Conservation (phyloP, 1,284 basidiomycete genomes). For the Malassezia nana region DNA sequence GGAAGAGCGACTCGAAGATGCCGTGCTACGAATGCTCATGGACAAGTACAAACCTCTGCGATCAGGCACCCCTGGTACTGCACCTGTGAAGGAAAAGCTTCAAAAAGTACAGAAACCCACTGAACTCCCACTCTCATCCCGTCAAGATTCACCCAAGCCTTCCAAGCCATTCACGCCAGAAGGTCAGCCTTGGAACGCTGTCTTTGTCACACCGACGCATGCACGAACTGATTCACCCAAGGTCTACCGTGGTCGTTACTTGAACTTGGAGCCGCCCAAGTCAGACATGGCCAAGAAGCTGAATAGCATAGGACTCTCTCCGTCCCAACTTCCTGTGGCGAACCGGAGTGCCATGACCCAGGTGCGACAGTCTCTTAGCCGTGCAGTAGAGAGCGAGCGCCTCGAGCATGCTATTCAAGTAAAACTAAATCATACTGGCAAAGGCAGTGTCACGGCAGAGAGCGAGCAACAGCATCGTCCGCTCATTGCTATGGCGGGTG, state of each 20-base stretch:
- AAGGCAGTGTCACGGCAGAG: neutral
- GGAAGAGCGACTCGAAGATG: conserved; percentile 34
- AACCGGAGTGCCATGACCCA: conserved; percentile 51
- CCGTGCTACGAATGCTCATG: conserved; percentile 39
- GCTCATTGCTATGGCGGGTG: neutral
- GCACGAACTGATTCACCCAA: conserved; percentile 9
- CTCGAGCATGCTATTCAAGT: neutral
- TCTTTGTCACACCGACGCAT: conserved; percentile 30
- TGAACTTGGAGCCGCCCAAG: neutral
- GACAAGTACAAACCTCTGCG: conserved; percentile 40
- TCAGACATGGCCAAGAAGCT: conserved; percentile 22
- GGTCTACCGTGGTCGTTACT: neutral
- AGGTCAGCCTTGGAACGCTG: conserved; percentile 34
- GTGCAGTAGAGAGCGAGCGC: neutral
- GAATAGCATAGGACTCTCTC: conserved; percentile 21
- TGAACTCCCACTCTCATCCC: neutral
- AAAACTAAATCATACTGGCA: neutral
- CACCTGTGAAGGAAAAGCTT: conserved; percentile 1
- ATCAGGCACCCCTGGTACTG: neutral
- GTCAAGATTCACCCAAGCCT: neutral
- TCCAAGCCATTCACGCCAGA: conserved; percentile 29
- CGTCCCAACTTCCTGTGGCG: conserved; percentile 30
- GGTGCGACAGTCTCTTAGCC: conserved; percentile 2
- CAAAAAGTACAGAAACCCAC: conserved; percentile 17
- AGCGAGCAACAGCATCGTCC: neutral